Evolutionary conservation across 2,329 filamentous ascomycete genomes (phyloP), one percentile per base, ranked within the genome.

Genomic region (Metarhizium rileyi): DNA sequence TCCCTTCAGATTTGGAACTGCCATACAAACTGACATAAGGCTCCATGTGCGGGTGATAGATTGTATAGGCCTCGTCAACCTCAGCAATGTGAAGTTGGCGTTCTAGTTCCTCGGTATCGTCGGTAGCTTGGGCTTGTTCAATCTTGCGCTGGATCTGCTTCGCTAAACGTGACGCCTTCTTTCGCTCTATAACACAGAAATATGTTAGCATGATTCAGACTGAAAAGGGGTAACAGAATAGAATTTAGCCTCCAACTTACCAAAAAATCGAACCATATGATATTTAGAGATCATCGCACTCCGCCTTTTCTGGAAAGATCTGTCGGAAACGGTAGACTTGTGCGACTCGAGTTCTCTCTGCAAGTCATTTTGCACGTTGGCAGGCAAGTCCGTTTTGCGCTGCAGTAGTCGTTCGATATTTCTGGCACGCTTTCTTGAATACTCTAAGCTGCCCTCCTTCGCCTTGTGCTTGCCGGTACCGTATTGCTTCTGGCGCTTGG

Each of bases 211-310:
- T 48, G 36, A 43, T 50, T 57, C 52, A 53, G 22, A 50, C 36
- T n/a, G 18, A 5, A n/a, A 22, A 33, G 18, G 48, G 38, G 9
- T 43, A 16, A 26, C 5, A n/a, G 10, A 27, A 12, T 6, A 25
- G 23, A 16, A 28, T 27, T 6, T 20, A 4, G 10, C 6, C 35
- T 7, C 35, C 16, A 18, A 40, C 56, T 10, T 72, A 86, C 87
- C 87, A 66, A 91, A 91, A 63, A 93, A 93, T 26, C 87, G 75
- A 46, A 91, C 80, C 78, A 88, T 90, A 64, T 91, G 87, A 59
- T 90, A 93, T 64, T 83, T 86, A 46, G 74, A 74, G 54, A 90
- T 89, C 78, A 90, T 87, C 52, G 80, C 75, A 57, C 75, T 76
- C 56, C 80, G 76, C 61, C 74, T 75, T 67, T 81, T 83, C 58